A percentile compares a stretch with the other conserved stretches of the same genome.
phyloP scores from a whole-genome alignment of 371 early-diverging fungal genomes.

The Circinella minor region DNA sequence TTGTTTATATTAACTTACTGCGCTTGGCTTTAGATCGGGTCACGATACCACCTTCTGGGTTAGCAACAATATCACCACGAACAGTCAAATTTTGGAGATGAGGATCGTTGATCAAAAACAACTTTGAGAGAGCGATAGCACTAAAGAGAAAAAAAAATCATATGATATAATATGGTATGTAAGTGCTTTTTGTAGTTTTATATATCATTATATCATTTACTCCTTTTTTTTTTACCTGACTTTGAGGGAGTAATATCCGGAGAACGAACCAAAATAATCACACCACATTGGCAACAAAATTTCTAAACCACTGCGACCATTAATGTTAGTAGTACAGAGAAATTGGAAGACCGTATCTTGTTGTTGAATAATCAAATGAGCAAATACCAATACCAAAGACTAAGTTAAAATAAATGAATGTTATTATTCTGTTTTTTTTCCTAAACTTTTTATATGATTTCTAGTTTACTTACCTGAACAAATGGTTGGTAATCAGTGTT shows the following conservation, averaged over 20 bases:
- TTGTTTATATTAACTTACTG: slow-evolving; percentile 34
- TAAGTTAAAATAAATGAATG: slow-evolving; percentile 20
- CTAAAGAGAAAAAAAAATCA: slow-evolving; percentile 38
- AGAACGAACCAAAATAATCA: slow-evolving; percentile 76
- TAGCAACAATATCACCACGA: slow-evolving; percentile 81
- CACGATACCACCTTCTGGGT: slow-evolving; percentile 58
- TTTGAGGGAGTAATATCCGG: slow-evolving; percentile 77
- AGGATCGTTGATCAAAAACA: slow-evolving; percentile 71
- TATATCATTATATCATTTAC: too few species aligned
- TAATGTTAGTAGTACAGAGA: slow-evolving; percentile 55
- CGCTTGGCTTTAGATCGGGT: slow-evolving; percentile 63
- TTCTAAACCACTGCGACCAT: slow-evolving; percentile 66
- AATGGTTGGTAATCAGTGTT: slow-evolving; percentile 78
- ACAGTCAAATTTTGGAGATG: slow-evolving; percentile 71
- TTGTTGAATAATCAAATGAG: slow-evolving; percentile 79
- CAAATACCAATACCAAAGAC: slow-evolving; percentile 88
- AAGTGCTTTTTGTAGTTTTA: too few species aligned
- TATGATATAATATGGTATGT: too few species aligned
- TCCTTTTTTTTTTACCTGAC: slow-evolving; percentile 58
- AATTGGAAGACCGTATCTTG: slow-evolving; percentile 73
- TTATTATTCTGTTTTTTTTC: too few species aligned
- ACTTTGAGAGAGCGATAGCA: slow-evolving; percentile 77
- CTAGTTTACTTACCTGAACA: slow-evolving; percentile 57
- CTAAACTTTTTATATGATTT: too few species aligned
- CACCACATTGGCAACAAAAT: slow-evolving; percentile 78